Base-by-base conservation (phyloP, 371 early-diverging fungal genomes). In the Lichtheimia corymbifera region DNA sequence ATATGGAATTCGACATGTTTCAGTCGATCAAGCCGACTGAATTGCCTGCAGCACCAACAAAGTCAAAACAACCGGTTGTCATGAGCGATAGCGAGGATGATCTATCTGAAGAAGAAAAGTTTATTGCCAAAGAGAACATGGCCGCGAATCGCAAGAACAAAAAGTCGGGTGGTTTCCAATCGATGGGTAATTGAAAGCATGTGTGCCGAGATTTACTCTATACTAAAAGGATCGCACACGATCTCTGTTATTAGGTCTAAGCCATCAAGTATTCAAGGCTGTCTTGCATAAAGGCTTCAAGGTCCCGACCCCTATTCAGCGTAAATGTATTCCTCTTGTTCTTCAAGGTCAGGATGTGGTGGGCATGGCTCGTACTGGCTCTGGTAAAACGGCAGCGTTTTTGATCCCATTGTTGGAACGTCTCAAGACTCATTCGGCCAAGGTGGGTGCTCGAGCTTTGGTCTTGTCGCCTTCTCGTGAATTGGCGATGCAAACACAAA, bases 341-440 rank as follows among this genome's bases (percentile, higher is more conserved):
- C 77, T 97, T 71, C 85, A 93, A 59, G 95, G 96, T 22, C 76
- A 89, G 17, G 99, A 99, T 80, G 90, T 99, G 0, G 93, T 99
- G 1, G 99, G 93, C 61, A 96, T 99, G 94, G 98, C 99, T 5
- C 86, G 97, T 43, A 99, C 99, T 0, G 99, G 99, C 68, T 94
- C 95, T 41, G 99, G 99, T 52, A 99, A 99, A 71, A 99, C 99
- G 0, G 95, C 99, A 2, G 96, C 99, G 0, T 99, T 98, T 76
- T 64, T 97, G 63, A 92, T 99, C 56, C 99, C 99, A 3, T 84
- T 99, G 76, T 62, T 99, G 43, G 94, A 98, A 69, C 77, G 82
- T 27, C 85, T 98, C 14, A 95, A 94, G 65, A 63, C 75, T 1
- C 98, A 97, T 65, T 93, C 93, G 27, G 94, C 91, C 28, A 92